Base-by-base conservation (phyloP, 176 grass and related monocot species). In the Oryza meyeriana region DNA sequence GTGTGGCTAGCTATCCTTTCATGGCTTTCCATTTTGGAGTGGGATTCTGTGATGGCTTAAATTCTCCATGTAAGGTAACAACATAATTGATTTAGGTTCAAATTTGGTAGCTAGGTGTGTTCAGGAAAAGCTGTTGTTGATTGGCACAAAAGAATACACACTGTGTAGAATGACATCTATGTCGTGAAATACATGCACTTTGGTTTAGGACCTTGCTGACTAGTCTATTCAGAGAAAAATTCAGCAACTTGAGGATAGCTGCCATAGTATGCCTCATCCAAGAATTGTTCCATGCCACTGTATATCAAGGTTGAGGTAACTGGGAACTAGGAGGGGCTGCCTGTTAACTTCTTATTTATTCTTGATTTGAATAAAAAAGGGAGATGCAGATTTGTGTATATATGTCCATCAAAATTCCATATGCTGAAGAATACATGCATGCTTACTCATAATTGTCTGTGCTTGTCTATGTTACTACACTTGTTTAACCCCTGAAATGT, bases 1-100 rank as follows among this genome's bases (percentile, higher is more conserved):
- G 5, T 55, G 16, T 55, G 0, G 18, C 50, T 22, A 55, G 9
- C 40, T 42, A 42, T 42, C 40, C 2, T 40, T 40, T 40, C 39
- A 10, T 30, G 47, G n/a, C 8, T 69, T 77, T 75, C 33, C 12
- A 14, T 76, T 55, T 61, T 85, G 8, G 12, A 84, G 33, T 0
- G 44, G 47, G 58, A 68, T 77, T 38, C 3, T 10, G 0, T 62
- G 27, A 72, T 63, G 12, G 32, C 52, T 71, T 6, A 40, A 32
- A 69, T 17, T 77, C 1, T 70, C 63, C 12, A 69, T 24, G 26
- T 57, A 52, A 30, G 71, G 66, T 57, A 83, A 69, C 66, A 59
- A 40, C 32, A 38, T 22, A 59, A 40, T 36, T 22, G 8, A 28
- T 31, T 71, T 36, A 5, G 28, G 26, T 40, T 70, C 24, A 55